A percentile compares a stretch with the other conserved stretches of the same genome.
Evolutionary conservation across 257 asterid genomes (phyloP).

Genomic region (Rauvolfia tetraphylla): DNA sequence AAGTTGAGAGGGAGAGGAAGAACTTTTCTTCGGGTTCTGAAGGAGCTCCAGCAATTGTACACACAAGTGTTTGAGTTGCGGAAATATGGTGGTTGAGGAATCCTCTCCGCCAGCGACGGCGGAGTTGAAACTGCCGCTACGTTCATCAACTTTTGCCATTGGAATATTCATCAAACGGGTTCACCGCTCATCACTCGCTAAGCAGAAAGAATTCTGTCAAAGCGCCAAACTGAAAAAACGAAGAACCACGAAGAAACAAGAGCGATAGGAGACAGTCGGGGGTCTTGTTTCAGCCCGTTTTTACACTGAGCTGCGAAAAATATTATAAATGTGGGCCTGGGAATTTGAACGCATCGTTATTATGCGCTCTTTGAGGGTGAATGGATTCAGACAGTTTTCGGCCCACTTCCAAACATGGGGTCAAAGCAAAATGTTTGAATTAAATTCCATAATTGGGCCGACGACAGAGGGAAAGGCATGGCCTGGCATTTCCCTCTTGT

Average conservation of each 20-base stretch:
- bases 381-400: too few species aligned
- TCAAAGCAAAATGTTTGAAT: too few species aligned
- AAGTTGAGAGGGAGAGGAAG: slow-evolving; percentile 42
- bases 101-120: slow-evolving; percentile 24
- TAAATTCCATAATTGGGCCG: too few species aligned
- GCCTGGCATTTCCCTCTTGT: too few species aligned
- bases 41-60: slow-evolving; percentile 57
- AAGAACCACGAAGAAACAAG: not conserved
- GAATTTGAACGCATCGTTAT: too few species aligned
- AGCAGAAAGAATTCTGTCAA: not conserved
- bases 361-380: too few species aligned
- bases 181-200: not conserved
- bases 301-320: too few species aligned
- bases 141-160: slow-evolving; percentile 6
- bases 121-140: not conserved
- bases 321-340: too few species aligned
- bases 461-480: too few species aligned
- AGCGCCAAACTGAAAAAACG: not conserved
- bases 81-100: slow-evolving; percentile 28
- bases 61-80: slow-evolving; percentile 56
- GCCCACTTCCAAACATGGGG: too few species aligned
- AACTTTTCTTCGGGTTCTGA: slow-evolving; percentile 46
- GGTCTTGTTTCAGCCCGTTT: not conserved
- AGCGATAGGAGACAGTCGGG: not conserved
- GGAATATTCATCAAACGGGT: not conserved